Conservation (phyloP, 495 filamentous ascomycete genomes). For the Haplographium delicatum region DNA sequence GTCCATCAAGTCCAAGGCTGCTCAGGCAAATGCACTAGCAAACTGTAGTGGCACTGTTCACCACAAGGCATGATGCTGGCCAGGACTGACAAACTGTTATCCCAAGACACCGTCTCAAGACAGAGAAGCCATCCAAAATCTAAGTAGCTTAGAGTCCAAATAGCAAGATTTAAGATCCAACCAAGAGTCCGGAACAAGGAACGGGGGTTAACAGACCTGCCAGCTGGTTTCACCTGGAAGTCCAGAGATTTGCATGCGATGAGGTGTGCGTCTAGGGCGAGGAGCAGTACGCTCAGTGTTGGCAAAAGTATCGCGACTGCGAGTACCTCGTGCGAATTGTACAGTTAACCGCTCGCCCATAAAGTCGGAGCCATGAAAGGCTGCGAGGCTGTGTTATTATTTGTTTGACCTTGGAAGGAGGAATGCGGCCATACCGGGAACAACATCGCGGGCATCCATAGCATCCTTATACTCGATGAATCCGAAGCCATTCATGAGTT, state of each 20-base stretch:
- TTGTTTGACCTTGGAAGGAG: conserved; percentile 15
- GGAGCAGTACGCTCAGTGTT: conserved; percentile 73
- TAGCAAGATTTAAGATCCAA: conserved; percentile 26
- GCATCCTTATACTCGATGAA: conserved; percentile 99
- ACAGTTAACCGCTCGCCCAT: conserved; percentile 96
- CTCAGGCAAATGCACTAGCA: conserved; percentile 30
- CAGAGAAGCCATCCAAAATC: conserved; percentile 27
- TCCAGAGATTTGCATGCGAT: conserved; percentile 95
- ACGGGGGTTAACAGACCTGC: conserved; percentile 93
- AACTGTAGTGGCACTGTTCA: conserved; percentile 13
- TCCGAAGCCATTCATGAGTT: conserved; percentile 99
- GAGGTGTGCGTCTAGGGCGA: conserved; percentile 88
- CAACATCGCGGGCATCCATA: conserved; percentile 94
- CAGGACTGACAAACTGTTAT: conserved; percentile 31
- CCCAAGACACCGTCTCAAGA: conserved; percentile 18
- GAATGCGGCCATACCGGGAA: conserved; percentile 66
- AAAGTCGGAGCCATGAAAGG: conserved; percentile 81
- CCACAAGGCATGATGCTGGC: conserved; percentile 27
- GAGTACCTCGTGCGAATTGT: conserved; percentile 92
- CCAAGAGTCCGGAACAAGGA: conserved; percentile 44
- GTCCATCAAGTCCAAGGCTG: conserved; percentile 27
- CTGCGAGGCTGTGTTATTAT: conserved; percentile 28
- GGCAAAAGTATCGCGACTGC: conserved; percentile 73
- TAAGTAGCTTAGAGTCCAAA: conserved; percentile 26
- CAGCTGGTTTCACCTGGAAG: conserved; percentile 98